phyloP scores from a whole-genome alignment of 192 early-diverging fungal species.

The Coemansia sp. region DNA sequence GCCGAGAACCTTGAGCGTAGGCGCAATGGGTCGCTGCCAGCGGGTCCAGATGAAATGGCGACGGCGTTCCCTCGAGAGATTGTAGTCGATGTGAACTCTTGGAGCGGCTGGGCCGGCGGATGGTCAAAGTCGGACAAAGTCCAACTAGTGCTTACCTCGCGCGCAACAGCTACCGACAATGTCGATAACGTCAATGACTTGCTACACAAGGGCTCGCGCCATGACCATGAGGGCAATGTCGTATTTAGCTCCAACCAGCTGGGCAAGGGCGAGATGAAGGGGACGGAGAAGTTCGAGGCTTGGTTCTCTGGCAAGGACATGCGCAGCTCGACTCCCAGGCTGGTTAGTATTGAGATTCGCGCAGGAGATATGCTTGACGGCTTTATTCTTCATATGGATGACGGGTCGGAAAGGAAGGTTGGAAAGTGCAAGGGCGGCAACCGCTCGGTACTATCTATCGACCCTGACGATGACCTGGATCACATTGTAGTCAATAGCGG shows the following conservation, averaged over 20 bases:
- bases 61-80: conserved; percentile 26
- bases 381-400: conserved; percentile 48
- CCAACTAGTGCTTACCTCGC: conserved; percentile 41
- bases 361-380: conserved; percentile 60
- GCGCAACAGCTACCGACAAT: conserved; percentile 25
- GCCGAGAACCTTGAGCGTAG: conserved; percentile 36
- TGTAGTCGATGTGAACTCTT: conserved; percentile 13
- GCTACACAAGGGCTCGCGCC: background rate
- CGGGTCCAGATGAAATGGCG: conserved; percentile 28
- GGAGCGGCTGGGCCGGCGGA: conserved; percentile 31
- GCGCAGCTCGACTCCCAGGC: conserved; percentile 17
- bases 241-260: conserved; percentile 36
- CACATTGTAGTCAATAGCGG: conserved; percentile 59
- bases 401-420: conserved; percentile 46
- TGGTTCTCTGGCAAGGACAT: conserved; percentile 33
- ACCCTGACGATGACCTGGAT: conserved; percentile 55
- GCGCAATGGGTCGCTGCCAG: conserved; percentile 28
- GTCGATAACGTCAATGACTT: conserved; percentile 21
- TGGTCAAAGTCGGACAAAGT: conserved; percentile 36
- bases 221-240: conserved; percentile 22
- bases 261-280: conserved; percentile 50
- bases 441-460: conserved; percentile 36
- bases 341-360: conserved; percentile 46
- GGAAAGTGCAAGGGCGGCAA: conserved; percentile 52
- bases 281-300: conserved; percentile 25